phyloP scores from a whole-genome alignment of 768 basidiomycete species.

The Pholiota conissans region DNA sequence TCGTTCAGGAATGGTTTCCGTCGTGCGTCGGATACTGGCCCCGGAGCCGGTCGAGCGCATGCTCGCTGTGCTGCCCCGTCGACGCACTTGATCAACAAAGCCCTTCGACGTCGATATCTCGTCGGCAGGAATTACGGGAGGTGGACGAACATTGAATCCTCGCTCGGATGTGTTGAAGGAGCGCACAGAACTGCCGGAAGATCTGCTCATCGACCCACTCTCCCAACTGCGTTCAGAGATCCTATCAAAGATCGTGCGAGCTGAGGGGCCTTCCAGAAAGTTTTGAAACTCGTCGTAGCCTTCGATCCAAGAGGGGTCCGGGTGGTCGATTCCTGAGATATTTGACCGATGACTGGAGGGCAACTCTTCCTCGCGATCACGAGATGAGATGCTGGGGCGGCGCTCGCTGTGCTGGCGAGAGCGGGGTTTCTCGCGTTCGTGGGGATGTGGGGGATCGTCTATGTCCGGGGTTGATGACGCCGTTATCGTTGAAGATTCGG shows the following conservation, averaged over 20 bases:
- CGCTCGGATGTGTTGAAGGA: slow-evolving; percentile 31
- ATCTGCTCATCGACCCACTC: slow-evolving; percentile 17
- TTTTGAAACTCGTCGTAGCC: slow-evolving; percentile 23
- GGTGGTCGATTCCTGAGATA: background rate
- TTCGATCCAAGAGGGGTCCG: background rate
- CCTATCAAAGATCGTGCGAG: slow-evolving; percentile 20
- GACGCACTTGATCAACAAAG: slow-evolving; percentile 31
- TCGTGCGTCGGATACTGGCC: slow-evolving; percentile 37
- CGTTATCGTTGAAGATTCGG: background rate
- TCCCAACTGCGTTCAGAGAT: slow-evolving; percentile 21
- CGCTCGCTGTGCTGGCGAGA: slow-evolving; percentile 4
- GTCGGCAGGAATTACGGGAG: slow-evolving; percentile 43
- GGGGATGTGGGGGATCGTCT: slow-evolving; percentile 2
- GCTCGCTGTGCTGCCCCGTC: slow-evolving; percentile 51
- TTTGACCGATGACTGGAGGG: background rate
- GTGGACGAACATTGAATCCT: slow-evolving; percentile 27
- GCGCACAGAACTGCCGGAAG: slow-evolving; percentile 24
- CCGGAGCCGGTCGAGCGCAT: slow-evolving; percentile 44
- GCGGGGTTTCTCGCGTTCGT: slow-evolving; percentile 17
- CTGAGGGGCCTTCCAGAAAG: slow-evolving; percentile 15
- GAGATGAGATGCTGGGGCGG: background rate
- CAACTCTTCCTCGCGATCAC: slow-evolving; percentile 1
- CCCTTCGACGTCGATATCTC: slow-evolving; percentile 25
- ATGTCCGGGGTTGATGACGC: background rate
- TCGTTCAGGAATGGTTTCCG: slow-evolving; percentile 39